Percentiles rank a stretch among this genome's conserved stretches.
Evolutionary conservation across 192 early-diverging fungal genomes (phyloP).

Genomic region (Backusella tuberculispora): DNA sequence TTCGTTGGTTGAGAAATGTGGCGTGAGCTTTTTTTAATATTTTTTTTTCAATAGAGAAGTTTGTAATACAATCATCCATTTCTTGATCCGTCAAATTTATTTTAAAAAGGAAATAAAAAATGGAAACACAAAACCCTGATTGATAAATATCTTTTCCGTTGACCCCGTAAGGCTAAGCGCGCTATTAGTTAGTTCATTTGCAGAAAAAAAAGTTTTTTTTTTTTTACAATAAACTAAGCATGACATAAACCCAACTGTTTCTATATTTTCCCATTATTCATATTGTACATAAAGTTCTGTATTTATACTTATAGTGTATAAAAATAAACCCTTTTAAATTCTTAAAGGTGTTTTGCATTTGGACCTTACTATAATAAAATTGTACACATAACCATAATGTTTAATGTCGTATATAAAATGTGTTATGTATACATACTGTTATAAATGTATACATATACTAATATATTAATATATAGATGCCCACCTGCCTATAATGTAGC

Average conservation of each 20-base stretch:
- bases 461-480: neutral
- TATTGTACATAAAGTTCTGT: neutral
- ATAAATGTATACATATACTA: neutral
- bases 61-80: no score
- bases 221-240: neutral
- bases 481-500: neutral
- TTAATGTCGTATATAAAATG: neutral
- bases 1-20: slow-evolving; percentile 13
- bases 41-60: neutral
- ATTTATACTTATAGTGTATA: neutral
- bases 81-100: slow-evolving; percentile 1
- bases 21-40: slow-evolving; percentile 17
- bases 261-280: neutral
- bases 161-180: neutral
- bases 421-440: neutral
- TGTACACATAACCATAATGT: no score
- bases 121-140: neutral
- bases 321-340: neutral
- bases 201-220: neutral
- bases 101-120: neutral
- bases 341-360: no score
- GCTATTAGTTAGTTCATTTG: neutral
- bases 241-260: neutral
- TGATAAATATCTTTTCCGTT: neutral
- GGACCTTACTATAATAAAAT: no score